Conservation (phyloP, 2,329 filamentous ascomycete genomes). For the Sclerotinia minor region DNA sequence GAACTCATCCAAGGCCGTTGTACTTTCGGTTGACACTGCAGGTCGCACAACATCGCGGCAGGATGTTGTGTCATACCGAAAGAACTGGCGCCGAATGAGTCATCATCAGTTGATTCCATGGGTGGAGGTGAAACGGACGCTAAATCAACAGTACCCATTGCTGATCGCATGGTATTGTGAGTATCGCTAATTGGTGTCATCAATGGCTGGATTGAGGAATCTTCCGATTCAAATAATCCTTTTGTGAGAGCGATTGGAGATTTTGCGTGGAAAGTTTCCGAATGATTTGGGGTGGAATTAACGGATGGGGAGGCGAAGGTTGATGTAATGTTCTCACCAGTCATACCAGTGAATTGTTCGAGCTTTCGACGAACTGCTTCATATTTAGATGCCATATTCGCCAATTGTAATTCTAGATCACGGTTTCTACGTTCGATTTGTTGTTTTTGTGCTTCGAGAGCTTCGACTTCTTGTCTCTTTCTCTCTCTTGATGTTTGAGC, state of each 20-base stretch:
- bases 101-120: constrained; percentile 53
- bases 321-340: constrained; percentile 31
- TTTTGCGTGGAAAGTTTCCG: constrained; percentile 42
- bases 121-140: constrained; percentile 57
- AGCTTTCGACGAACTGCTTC: constrained; percentile 36
- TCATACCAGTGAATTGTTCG: constrained; percentile 35
- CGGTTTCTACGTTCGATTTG: constrained; percentile 70
- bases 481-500: constrained; percentile 90
- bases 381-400: constrained; percentile 39
- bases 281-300: constrained; percentile 48
- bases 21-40: constrained; percentile 95
- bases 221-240: constrained; percentile 55
- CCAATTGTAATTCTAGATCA: constrained; percentile 64
- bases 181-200: constrained; percentile 34
- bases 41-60: constrained; percentile 99
- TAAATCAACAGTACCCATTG: constrained; percentile 58
- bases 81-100: constrained; percentile 42
- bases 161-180: constrained; percentile 39
- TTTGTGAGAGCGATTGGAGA: constrained; percentile 57
- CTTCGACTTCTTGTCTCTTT: constrained; percentile 71
- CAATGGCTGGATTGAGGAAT: constrained; percentile 28
- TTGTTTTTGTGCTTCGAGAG: constrained; percentile 66
- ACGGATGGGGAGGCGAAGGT: constrained; percentile 46
- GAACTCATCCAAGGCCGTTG: constrained; percentile 41
- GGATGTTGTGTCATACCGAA: constrained; percentile 99